Percentiles rank a stretch among this genome's conserved stretches.
These are phyloP conservation scores for Margaritispora aquatica DNA, from an alignment of 495 filamentous ascomycete species.

Conservation along the genomic window DNA sequence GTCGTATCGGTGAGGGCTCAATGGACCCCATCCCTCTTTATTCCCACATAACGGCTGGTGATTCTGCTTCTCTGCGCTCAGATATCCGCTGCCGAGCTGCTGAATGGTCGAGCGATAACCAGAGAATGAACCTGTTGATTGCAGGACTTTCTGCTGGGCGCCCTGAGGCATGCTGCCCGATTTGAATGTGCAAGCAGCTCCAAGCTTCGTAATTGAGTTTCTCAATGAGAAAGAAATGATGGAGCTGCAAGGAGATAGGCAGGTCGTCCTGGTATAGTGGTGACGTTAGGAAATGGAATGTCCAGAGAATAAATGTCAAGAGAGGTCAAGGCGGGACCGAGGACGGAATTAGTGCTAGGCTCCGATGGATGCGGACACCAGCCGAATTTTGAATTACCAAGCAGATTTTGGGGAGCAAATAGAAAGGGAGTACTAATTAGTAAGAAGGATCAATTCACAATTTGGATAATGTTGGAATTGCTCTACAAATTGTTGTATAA, in stretches of 20 bases:
- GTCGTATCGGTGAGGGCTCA: constrained; percentile 78
- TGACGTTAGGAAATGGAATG: background rate
- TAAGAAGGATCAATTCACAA: background rate
- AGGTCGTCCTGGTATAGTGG: background rate
- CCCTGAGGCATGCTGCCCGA: constrained; percentile 8
- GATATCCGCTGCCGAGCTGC: constrained; percentile 37
- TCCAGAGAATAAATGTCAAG: background rate
- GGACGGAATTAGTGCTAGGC: background rate
- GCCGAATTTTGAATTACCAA: background rate
- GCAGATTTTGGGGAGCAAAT: background rate
- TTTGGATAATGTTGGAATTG: background rate
- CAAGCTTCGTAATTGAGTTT: background rate
- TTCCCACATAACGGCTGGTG: constrained; percentile 76
- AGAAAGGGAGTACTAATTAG: background rate
- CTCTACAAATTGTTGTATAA: too few relatives aligned
- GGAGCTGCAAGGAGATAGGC: background rate
- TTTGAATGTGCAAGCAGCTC: background rate
- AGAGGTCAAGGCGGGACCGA: background rate
- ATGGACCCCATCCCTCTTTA: constrained; percentile 88
- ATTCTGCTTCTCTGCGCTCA: constrained; percentile 32
- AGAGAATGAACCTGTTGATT: constrained; percentile 44
- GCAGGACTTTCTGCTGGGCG: constrained; percentile 33
- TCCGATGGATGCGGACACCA: background rate
- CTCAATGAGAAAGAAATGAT: background rate
- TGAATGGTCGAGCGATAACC: constrained; percentile 36